Base-by-base conservation (phyloP, 768 basidiomycete genomes). In the Boletus rufocinnamomeus region DNA sequence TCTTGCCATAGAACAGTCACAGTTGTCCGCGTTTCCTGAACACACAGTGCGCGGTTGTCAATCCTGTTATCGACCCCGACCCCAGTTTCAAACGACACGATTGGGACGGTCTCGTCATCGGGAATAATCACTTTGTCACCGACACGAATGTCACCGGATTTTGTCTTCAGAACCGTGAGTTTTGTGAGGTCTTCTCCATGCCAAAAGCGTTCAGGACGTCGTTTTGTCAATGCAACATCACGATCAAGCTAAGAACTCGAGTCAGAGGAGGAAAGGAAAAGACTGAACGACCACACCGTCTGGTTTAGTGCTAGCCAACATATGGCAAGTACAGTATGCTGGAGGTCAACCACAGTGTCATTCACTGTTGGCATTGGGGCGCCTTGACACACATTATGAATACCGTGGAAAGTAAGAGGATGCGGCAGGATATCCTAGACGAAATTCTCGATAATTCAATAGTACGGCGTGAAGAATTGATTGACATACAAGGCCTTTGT, bases 291-390 rank as follows among this genome's bases (percentile, higher is more conserved):
- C 69, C 85, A 54, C 67, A 92, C 93, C 53, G 83, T 81, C 77
- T 96, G 94, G 61, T 93, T 94, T 53, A 96, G 76, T 21, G 92
- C 94, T 6, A 94, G 78, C 94, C 94, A 96, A 49, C 86, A 82
- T 47, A 96, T 76, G 16, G 89, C 91, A 60, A 93, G 82, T 41
- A 89, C 87, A 17, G 84, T 89, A 57, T 91, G 92, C 60, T 82
- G 84, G 28, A 93, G 81, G 25, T 82, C 80, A 37, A 94, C 76
- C 30, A 93, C 87, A 2, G 84, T 86, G 58, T 90, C 89, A 16
- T 75, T 73, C 16, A 66, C 68, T 40, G 77, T 77, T 16, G 79
- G 75, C 49, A 76, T 72, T 60, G 73, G 76, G 56, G 77, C 73
- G 25, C 81, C 77, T 50, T 80, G 72, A 46, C 83, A 75, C 61